A percentile compares a stretch with the other conserved stretches of the same genome.
These are phyloP conservation scores for Wickerhamomyces hampshirensis DNA, from an alignment of 805 yeast species.

Conservation along the genomic window DNA sequence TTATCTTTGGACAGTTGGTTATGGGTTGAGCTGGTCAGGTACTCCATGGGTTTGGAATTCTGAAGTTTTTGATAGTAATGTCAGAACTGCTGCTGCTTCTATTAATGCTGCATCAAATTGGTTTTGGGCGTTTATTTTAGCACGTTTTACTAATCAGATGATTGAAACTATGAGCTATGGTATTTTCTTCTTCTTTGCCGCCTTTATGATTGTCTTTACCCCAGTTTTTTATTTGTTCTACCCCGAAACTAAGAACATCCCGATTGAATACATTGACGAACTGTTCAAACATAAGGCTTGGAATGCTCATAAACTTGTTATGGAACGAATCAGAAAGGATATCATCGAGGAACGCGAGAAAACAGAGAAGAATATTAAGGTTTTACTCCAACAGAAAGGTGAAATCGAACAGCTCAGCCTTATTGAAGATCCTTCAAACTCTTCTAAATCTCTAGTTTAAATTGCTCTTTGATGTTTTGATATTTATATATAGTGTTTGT, in stretches of 20 bases:
- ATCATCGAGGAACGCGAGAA: conserved; percentile 8
- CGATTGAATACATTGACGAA: conserved; percentile 16
- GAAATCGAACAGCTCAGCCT: no score
- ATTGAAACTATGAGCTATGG: conserved; percentile 39
- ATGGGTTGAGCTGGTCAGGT: conserved; percentile 42
- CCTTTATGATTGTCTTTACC: conserved; percentile 10
- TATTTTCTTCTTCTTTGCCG: conserved; percentile 34
- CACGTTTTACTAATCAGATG: conserved; percentile 41
- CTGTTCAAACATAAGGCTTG: conserved; percentile 14
- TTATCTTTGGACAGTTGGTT: conserved; percentile 40
- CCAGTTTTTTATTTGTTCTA: conserved; percentile 10
- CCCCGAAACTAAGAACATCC: conserved; percentile 19
- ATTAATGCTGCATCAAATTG: conserved; percentile 42
- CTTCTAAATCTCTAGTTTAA: no score
- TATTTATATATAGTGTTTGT: no score
- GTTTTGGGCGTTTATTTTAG: conserved; percentile 48
- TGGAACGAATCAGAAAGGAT: conserved; percentile 13
- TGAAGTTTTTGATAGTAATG: conserved; percentile 39
- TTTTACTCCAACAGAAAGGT: no score
- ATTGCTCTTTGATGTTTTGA: no score
- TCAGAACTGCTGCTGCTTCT: conserved; percentile 38
- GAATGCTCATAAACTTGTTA: conserved; percentile 12
- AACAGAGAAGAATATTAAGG: no score
- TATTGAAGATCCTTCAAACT: no score
- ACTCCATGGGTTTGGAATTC: conserved; percentile 44